These are phyloP conservation scores for Fusarium lyarnte DNA, from an alignment of 2,329 filamentous ascomycete species.

Conservation along the genomic window DNA sequence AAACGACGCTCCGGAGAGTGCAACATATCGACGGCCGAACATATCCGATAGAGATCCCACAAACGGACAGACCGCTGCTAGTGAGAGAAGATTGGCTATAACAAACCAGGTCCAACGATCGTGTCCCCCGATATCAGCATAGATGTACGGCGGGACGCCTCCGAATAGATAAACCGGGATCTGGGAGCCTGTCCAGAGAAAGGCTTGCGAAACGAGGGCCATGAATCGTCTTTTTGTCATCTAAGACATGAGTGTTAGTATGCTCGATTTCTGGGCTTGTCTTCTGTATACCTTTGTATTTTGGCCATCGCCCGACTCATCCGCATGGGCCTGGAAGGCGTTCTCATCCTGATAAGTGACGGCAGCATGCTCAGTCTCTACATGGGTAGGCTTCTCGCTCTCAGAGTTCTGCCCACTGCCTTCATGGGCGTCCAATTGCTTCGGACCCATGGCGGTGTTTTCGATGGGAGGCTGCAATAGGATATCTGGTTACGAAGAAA, in stretches of 20 bases:
- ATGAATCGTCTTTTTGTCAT: not conserved
- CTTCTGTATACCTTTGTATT: not conserved
- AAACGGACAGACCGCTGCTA: not conserved
- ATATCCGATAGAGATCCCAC: not conserved
- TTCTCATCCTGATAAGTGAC: not conserved
- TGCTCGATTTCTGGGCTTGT: accelerated
- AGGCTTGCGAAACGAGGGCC: not conserved
- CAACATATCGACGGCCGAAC: not conserved
- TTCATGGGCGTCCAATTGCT: not conserved
- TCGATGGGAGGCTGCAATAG: accelerated
- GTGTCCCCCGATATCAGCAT: not conserved
- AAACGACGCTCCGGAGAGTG: not conserved
- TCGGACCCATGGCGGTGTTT: not conserved
- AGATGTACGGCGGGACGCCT: not conserved
- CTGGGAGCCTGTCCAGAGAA: not conserved
- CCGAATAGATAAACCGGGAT: not conserved
- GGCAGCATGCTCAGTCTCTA: not conserved
- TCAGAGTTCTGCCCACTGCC: not conserved
- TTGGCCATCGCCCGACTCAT: not conserved
- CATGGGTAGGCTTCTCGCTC: not conserved
- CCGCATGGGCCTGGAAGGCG: not conserved
- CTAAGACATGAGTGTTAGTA: accelerated
- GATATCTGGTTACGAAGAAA: accelerated
- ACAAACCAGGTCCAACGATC: not conserved
- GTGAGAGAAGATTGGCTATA: not conserved